Base-by-base conservation (phyloP, 345 rosid species). In the Corymbia maculata region DNA sequence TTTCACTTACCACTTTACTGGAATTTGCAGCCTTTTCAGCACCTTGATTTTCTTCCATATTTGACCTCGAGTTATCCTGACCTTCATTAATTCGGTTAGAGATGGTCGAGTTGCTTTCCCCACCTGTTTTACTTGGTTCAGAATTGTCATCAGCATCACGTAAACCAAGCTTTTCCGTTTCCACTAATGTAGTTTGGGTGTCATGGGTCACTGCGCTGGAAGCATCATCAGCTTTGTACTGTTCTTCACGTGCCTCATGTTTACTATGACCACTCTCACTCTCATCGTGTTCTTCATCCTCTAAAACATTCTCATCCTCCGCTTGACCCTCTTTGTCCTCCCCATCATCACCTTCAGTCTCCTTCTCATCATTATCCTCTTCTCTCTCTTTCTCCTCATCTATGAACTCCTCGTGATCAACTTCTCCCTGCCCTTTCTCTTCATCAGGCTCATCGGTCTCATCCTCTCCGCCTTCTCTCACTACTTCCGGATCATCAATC, bases 151-250 rank as follows among this genome's bases (percentile, higher is more conserved):
- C 79, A 19, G 93, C 92, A 89, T 91, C 90, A 15, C 89, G 94
- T 22, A 68, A 87, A 85, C 88, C 91, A 87, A 79, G 88, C 87
- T 94, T 94, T 87, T 93, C 89, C 17, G 89, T 87, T 86, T 92
- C 97, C 30, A 70, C 19, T 42, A 70, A 1, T 70, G 47, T 36
- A 70, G 82, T 36, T 70, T 91, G 93, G n/a, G 92, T 86, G 87
- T 96, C 98, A 75, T 98, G 99, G 57, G 98, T 91, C 80, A 98
- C 99, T 24, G 99, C 99, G 91, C 98, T 98, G 51, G 99, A 98
- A 89, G 99, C 99, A 92, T 98, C 99, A 89, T 98, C 99, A 19
- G 93, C 98, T 92, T 91, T 95, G 89, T 97, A 97, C 87, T 93
- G 92, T 91, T 93, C 97, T 91, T 97, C 98, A 26, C 98, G 94